Conservation (phyloP, 2,329 filamentous ascomycete genomes). For the Phoma herbarum region DNA sequence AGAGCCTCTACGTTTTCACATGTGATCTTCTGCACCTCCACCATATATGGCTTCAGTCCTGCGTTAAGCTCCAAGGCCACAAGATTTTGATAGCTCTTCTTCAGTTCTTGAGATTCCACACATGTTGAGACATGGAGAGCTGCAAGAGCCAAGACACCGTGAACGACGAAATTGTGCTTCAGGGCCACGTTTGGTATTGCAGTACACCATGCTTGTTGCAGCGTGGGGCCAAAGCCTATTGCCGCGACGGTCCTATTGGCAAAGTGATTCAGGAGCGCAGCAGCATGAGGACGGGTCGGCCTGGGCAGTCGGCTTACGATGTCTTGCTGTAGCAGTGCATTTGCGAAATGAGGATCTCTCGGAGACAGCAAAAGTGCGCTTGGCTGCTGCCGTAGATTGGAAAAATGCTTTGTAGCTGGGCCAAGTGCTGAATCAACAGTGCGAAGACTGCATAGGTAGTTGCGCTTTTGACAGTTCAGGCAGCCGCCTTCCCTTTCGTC, state of each 20-base stretch:
- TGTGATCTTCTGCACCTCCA: constrained; percentile 42
- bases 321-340: constrained; percentile 20
- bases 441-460: constrained; percentile 30
- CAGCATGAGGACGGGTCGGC: constrained; percentile 20
- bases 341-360: constrained; percentile 22
- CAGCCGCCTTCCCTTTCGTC: constrained; percentile 12
- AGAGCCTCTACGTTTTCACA: constrained; percentile 53
- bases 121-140: constrained; percentile 55
- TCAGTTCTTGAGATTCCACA: constrained; percentile 21
- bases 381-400: background rate
- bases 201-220: constrained; percentile 33
- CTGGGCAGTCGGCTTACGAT: constrained; percentile 25
- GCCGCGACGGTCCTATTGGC: constrained; percentile 30
- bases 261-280: constrained; percentile 38
- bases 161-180: constrained; percentile 53
- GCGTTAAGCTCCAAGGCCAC: constrained; percentile 38
- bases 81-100: constrained; percentile 27
- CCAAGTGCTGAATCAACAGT: constrained; percentile 20
- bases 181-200: constrained; percentile 45
- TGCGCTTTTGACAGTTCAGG: constrained; percentile 6
- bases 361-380: constrained; percentile 6
- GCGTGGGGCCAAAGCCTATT: constrained; percentile 22
- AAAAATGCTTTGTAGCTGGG: background rate
- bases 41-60: constrained; percentile 35
- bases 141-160: constrained; percentile 54